Evolutionary conservation across 108 stramenopile species (phyloP).

Genomic region (Nitzschia inconspicua): DNA sequence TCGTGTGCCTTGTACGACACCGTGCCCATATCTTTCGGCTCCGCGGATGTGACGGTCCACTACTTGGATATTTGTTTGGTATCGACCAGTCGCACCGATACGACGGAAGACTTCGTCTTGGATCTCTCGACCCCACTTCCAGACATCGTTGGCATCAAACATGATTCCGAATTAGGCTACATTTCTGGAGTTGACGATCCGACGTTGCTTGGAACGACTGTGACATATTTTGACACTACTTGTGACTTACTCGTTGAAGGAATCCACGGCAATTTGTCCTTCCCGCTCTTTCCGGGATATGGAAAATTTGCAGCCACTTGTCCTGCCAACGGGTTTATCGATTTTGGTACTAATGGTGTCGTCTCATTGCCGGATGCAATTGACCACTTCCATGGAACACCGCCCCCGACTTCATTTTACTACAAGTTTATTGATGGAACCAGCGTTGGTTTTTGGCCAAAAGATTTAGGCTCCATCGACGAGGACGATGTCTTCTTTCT

Average conservation of each 20-base stretch:
- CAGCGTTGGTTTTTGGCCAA: conserved; percentile 13
- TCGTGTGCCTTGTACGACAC: conserved; percentile 6
- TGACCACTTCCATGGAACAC: conserved; percentile 14
- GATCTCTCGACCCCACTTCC: conserved; percentile 15
- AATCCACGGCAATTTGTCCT: background rate
- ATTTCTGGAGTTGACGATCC: background rate
- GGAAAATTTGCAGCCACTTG: conserved; percentile 22
- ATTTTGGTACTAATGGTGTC: conserved; percentile 6
- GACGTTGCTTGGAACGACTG: background rate
- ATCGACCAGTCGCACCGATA: background rate
- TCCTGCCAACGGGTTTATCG: conserved; percentile 12
- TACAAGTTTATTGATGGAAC: conserved; percentile 28
- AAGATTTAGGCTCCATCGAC: background rate
- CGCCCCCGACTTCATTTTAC: conserved; percentile 14
- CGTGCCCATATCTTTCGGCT: background rate
- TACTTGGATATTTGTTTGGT: conserved; percentile 21
- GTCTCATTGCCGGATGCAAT: conserved; percentile 11
- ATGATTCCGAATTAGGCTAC: background rate
- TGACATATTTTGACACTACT: conserved; percentile 19
- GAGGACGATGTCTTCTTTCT: background rate
- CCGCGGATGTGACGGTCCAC: background rate
- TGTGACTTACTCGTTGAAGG: background rate
- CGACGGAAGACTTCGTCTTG: background rate
- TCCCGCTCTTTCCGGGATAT: conserved; percentile 21
- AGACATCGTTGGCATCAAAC: conserved; percentile 3